Evolutionary conservation across 306 rosid species (phyloP).

Genomic region (Begonia masoniana): DNA sequence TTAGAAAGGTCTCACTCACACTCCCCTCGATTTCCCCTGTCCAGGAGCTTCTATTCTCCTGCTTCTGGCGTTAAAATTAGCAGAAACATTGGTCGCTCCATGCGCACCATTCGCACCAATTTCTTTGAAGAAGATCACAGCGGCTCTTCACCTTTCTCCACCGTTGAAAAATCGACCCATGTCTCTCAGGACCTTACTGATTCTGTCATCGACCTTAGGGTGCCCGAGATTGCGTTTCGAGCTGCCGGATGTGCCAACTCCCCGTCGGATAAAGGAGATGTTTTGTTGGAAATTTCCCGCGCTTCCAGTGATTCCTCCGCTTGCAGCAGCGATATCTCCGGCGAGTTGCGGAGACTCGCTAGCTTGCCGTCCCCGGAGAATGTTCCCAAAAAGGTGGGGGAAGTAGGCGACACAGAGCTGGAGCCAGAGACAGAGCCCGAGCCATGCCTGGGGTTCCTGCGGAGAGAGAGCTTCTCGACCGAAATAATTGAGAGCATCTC

Average conservation of each 20-base stretch:
- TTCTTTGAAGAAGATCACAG: slow-evolving; percentile 44
- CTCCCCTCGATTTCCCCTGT: slow-evolving; percentile 2
- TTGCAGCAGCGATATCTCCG: slow-evolving; percentile 88
- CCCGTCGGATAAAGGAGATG: slow-evolving; percentile 35
- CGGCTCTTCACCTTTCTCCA: slow-evolving; percentile 21
- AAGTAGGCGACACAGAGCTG: not conserved
- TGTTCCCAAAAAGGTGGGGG: slow-evolving; percentile 4
- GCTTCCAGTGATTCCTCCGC: slow-evolving; percentile 83
- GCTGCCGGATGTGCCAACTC: slow-evolving; percentile 25
- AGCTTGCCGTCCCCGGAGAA: slow-evolving; percentile 45
- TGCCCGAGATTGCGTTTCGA: slow-evolving; percentile 68
- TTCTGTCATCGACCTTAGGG: slow-evolving; percentile 76
- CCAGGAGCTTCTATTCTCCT: slow-evolving; percentile 5
- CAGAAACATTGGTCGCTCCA: slow-evolving; percentile 68
- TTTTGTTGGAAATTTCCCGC: slow-evolving; percentile 63
- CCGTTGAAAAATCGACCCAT: slow-evolving; percentile 24
- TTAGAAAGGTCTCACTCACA: slow-evolving; percentile 26
- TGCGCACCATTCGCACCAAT: slow-evolving; percentile 81
- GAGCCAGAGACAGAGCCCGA: slow-evolving; percentile 30
- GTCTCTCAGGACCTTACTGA: slow-evolving; percentile 65
- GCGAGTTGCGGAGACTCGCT: slow-evolving; percentile 81
- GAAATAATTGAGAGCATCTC: slow-evolving; percentile 95
- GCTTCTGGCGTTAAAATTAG: slow-evolving; percentile 32
- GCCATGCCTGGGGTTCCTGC: slow-evolving; percentile 79
- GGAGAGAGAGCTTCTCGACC: slow-evolving; percentile 76